Base-by-base conservation (phyloP, 352 stramenopile genomes). In the Phytophthora europaea region DNA sequence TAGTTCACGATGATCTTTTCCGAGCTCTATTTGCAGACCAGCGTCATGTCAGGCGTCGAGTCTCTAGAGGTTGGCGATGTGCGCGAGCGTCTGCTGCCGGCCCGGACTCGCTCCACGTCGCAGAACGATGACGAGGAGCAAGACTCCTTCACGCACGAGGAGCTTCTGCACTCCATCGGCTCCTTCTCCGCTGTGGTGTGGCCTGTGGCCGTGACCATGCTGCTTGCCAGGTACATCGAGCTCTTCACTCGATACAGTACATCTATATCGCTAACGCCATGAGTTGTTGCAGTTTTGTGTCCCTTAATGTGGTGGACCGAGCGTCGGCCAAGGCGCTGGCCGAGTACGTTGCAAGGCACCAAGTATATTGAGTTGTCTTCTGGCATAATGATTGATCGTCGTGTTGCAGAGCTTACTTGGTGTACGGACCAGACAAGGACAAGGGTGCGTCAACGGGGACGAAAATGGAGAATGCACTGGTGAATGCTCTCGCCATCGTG, bases 401-500 rank as follows among this genome's bases (percentile, higher is more conserved):
- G 16, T 59, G 10, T 2, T 75, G 56, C 52, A 96, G 89, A 63
- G 85, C 87, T 36, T 96, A 97, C 58, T 70, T 97, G 31, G 81
- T 96, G 12, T 97, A 96, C 60, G 73, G 80, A 26, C 83, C 89
- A 0, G 87, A 92, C 20, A 67, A 80, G 4, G 84, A 92, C 50
- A 67, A 75, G 6, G 72, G 60, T 2, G 85, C 84, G 16, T 92
- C 87, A 0, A 81, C 88, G 20, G 70, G 85, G 15, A 94, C 88
- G 6, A 94, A 92, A 73, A 74, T 95, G 31, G 83, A 76, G 10
- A 76, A 97, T 59, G 89, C 90, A 12, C 47, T 98, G 20, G 75
- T 97, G 52, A 98, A 98, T 66, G 92, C 93, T 8, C 71, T 98
- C 18, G 90, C 88, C 59, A 98, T 98, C 61, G 91, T 98, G 28